Percentiles rank a stretch among this genome's conserved stretches.
Conservation (phyloP, 176 grass and related monocot genomes). For the Rhynchospora breviuscula region DNA sequence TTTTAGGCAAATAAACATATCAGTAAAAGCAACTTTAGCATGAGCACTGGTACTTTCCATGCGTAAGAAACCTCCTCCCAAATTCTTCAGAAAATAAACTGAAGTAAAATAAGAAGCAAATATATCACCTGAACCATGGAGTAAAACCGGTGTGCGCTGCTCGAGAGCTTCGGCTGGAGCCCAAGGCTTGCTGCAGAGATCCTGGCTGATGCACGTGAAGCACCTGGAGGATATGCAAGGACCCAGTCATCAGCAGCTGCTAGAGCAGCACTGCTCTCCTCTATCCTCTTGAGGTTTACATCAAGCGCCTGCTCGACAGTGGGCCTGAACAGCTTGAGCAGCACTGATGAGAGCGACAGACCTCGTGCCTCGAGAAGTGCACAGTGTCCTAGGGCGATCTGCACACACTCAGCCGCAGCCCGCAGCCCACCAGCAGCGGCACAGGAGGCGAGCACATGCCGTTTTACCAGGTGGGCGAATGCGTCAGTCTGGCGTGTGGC, state of each 20-base stretch:
- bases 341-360: conserved; percentile 70
- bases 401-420: conserved; percentile 88
- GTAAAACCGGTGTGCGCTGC: conserved; percentile 79
- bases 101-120: neutral
- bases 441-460: conserved; percentile 83
- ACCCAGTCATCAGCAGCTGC: conserved; percentile 85
- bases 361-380: conserved; percentile 78
- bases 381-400: conserved; percentile 89
- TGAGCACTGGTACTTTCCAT: neutral
- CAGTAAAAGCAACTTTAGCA: neutral
- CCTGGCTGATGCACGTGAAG: conserved; percentile 45
- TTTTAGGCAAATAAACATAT: too few species aligned
- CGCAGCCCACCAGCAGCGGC: conserved; percentile 92
- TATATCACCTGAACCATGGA: conserved; percentile 81
- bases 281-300: conserved; percentile 88
- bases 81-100: neutral
- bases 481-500: conserved; percentile 60
- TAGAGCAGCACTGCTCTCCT: conserved; percentile 86
- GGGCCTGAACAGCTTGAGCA: conserved; percentile 77
- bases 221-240: conserved; percentile 57
- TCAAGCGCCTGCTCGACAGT: conserved; percentile 88
- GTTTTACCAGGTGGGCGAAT: conserved; percentile 75
- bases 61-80: neutral
- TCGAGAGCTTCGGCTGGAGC: conserved; percentile 82
- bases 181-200: conserved; percentile 42